Base-by-base conservation (phyloP, 2,329 filamentous ascomycete species). In the Xylariomycetidae sp. region DNA sequence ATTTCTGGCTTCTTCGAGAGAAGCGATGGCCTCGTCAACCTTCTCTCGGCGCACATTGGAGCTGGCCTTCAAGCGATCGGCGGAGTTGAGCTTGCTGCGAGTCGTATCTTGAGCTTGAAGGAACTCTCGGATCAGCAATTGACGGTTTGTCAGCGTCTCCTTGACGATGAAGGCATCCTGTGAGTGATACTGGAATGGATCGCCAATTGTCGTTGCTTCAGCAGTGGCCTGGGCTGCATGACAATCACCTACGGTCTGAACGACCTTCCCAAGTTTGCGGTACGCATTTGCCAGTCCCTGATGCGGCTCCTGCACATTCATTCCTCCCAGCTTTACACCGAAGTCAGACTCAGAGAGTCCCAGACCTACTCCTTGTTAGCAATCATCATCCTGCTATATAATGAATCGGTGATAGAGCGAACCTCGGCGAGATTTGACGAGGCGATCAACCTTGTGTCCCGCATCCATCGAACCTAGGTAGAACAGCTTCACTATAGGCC, bases 101-200 rank as follows among this genome's bases (percentile, higher is more conserved):
- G 89, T 88, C 15, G 71, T 72, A 57, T 94, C 85, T 58, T 97
- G 89, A 1, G 92, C 89, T 61, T 96, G 88, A 16, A 94, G 66
- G 39, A 97, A 80, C 54, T 98, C 92, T 38, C 92, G 88, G 27
- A 95, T 83, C 14, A 98, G 75, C 42, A 98, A 95, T 63, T 98
- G 92, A 10, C 92, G 85, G 65, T 98, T 98, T 4, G 92, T 98
- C 43, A 98, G 74, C 9, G 89, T 95, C 58, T 98, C 92, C 62
- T 98, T 98, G 47, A 97, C 92, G 50, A 97, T 94, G 57, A 96
- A 94, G 27, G 92, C 87, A 60, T 98, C 92, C 37, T 87, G 82
- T 27, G 88, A 95, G 63, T 97, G 88, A 57, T 97, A 96, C 51
- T 89, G 85, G 42, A 98, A 80, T 9, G 92, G 87, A 50, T 98